A percentile compares a stretch with the other conserved stretches of the same genome.
These are phyloP conservation scores for Nakaseomyces kungkrabaensis DNA, from an alignment of 1,139 yeast genomes.

Conservation along the genomic window DNA sequence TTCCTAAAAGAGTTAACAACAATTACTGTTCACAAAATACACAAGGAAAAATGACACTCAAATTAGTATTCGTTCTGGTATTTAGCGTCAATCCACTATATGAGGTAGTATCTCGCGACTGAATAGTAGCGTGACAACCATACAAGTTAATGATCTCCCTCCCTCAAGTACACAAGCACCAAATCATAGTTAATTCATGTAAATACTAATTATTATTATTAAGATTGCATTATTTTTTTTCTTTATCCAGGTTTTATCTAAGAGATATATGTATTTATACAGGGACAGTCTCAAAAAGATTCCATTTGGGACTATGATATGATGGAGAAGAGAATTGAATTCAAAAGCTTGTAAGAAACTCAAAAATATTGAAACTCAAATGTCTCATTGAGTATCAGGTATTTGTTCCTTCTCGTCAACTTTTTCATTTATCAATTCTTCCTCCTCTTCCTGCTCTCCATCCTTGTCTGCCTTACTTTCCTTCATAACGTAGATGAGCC, in stretches of 20 bases:
- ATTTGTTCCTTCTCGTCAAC: neutral
- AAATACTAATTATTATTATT: no score
- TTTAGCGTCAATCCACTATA: conserved; percentile 15
- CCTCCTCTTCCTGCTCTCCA: conserved; percentile 6
- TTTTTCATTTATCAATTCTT: neutral
- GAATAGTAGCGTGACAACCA: no score
- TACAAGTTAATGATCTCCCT: conserved; percentile 36
- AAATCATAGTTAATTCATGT: conserved; percentile 18
- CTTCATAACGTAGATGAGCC: conserved; percentile 37
- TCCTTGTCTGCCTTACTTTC: conserved; percentile 22
- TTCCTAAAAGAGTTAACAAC: conserved; percentile 40
- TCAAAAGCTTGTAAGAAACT: no score
- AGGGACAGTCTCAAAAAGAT: no score
- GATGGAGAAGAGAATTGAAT: neutral
- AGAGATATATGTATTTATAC: no score
- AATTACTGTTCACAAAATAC: conserved; percentile 29
- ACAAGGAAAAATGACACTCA: conserved; percentile 4
- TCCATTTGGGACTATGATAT: no score
- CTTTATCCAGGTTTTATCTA: no score
- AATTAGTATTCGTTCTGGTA: conserved; percentile 7
- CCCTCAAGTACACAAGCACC: conserved; percentile 50
- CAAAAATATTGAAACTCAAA: no score
- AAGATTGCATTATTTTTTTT: no score
- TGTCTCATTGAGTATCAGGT: no score
- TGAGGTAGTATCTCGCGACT: conserved; percentile 35